Base-by-base conservation (phyloP, 108 stramenopile species). In the Mediolabrus comicus region DNA sequence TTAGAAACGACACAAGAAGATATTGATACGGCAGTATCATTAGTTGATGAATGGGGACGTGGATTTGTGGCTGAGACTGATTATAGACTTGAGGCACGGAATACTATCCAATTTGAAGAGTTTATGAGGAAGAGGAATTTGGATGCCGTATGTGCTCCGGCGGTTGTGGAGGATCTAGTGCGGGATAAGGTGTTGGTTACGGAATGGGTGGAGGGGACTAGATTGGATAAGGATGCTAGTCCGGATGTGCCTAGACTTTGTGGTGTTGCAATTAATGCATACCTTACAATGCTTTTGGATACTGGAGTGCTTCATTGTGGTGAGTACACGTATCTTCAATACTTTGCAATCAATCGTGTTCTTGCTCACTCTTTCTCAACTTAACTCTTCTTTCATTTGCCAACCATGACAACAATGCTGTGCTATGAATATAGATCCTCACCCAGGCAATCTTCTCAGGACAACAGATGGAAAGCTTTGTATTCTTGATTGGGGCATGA, bases 1-100 rank as follows among this genome's bases (percentile, higher is more conserved):
- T 69, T 75, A 4, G 12, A 59, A 6, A 89, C 91, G 2, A 52
- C 60, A 0, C n/a, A 49, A 13, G 83, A 77, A 46, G 91, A 92
- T 59, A 83, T 89, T 55, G 85, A 88, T 19, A 72, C 76, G 11
- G 82, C 87, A 14, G 35, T 92, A 8, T 49, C 71, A 10, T 65
- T 94, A n/a, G 89, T 96, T 11, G 92, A 96, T 70, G 92, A 92
- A 77, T 96, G 94, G 94, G 95, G 91, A 3, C 72, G 87, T 12
- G 92, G 95, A 17, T 94, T 96, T 62, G 86, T 94, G 27, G 89
- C 91, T 33, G 95, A 96, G 83, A 88, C 94, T n/a, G 91, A 95
- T 65, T 96, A 96, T 58, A 66, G 81, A 14, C 74, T 87, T 29
- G 95, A 96, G 71, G 94, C 92, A 17, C 11, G 55, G 24, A 96